Evolutionary conservation across 2,329 filamentous ascomycete genomes (phyloP).

Genomic region (Aspergillus sp.): DNA sequence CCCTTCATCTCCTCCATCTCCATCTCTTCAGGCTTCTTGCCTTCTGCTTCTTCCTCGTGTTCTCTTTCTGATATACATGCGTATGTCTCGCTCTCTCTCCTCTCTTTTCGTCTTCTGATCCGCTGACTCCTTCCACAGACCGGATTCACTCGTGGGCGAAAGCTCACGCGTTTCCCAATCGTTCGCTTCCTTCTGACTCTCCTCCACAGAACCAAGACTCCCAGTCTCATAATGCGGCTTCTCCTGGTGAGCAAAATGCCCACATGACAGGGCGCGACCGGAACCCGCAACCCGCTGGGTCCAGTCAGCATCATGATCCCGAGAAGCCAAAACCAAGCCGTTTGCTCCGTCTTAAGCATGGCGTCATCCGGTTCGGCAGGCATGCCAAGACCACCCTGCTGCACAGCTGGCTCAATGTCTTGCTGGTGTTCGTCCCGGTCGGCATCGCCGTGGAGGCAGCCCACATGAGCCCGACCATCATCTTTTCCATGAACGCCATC

Average conservation of each 20-base stretch:
- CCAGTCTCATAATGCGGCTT: conserved; percentile 1
- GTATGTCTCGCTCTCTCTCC: conserved; percentile 14
- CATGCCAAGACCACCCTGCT: conserved; percentile 26
- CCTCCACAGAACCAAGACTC: conserved; percentile 1
- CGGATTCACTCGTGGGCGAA: conserved; percentile 33
- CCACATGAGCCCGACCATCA: conserved; percentile 47
- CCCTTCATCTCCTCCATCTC: background rate
- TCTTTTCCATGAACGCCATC: conserved; percentile 66
- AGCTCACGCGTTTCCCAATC: conserved; percentile 26
- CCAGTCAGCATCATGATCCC: conserved; percentile 9
- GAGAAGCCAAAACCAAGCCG: conserved; percentile 13
- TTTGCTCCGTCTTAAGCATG: conserved; percentile 21
- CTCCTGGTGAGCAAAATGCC: conserved; percentile 13
- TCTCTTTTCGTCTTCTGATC: background rate
- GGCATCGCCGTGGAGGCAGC: conserved; percentile 31
- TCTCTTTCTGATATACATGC: conserved; percentile 27
- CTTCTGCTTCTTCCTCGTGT: conserved; percentile 4
- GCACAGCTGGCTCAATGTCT: conserved; percentile 36
- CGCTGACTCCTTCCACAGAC: conserved; percentile 14
- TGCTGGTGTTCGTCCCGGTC: conserved; percentile 34
- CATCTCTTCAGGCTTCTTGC: background rate
- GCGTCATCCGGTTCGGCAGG: conserved; percentile 20
- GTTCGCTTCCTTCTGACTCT: conserved; percentile 3
- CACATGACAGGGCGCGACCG: conserved; percentile 18
- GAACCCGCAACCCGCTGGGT: conserved; percentile 12